These are phyloP conservation scores for Strobilomyces dryophilus DNA, from an alignment of 768 basidiomycete species.

Conservation along the genomic window DNA sequence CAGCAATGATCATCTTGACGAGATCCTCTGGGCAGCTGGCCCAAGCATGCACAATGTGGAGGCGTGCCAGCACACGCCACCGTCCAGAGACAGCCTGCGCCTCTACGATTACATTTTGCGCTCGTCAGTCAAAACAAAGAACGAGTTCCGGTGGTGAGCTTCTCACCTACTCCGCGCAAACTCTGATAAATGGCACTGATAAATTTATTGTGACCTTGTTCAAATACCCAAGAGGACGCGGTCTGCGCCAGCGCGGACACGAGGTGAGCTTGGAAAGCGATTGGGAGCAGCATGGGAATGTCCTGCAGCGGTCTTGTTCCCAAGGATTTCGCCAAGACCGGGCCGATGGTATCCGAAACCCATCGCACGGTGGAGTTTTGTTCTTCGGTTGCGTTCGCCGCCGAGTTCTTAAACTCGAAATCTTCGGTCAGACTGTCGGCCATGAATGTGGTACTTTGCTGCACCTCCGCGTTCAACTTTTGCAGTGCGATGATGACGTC, in stretches of 20 bases:
- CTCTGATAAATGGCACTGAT: constrained; percentile 7
- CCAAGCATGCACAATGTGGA: neutral
- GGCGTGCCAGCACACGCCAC: neutral
- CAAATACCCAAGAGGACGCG: constrained; percentile 6
- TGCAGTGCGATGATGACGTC: constrained; percentile 7
- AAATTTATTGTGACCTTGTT: constrained; percentile 1
- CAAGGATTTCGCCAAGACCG: neutral
- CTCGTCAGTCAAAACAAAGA: neutral
- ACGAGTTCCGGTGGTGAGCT: neutral
- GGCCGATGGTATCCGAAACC: neutral
- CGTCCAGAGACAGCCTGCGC: neutral
- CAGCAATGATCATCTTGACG: neutral
- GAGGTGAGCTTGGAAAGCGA: neutral
- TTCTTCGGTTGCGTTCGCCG: neutral
- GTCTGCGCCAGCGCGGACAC: neutral
- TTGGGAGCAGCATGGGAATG: constrained; percentile 9
- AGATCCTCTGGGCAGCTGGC: neutral
- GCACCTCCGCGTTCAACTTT: constrained; percentile 12
- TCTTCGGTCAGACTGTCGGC: constrained; percentile 2
- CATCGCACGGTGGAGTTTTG: neutral
- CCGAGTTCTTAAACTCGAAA: neutral
- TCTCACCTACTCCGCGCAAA: constrained; percentile 10
- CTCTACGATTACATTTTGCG: neutral
- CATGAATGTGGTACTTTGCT: constrained; percentile 10
- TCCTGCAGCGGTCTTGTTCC: neutral